A percentile compares a stretch with the other conserved stretches of the same genome.
Evolutionary conservation across 257 asterid genomes (phyloP).

Genomic region (Solanum okadae): DNA sequence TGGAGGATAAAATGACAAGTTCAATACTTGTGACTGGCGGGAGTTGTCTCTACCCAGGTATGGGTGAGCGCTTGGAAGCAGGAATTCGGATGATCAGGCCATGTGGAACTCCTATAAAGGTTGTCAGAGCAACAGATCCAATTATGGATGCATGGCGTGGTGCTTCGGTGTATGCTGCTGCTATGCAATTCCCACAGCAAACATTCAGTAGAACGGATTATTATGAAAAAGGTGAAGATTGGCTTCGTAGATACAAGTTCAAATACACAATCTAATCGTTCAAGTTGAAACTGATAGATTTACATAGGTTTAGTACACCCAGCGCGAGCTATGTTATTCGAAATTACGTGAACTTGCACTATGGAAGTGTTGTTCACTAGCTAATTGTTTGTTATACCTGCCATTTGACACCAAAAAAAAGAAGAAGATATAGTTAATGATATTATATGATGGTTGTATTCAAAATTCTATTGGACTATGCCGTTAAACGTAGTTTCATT

Average conservation of each 20-base stretch:
- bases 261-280: slow-evolving; percentile 38
- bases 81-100: slow-evolving; percentile 78
- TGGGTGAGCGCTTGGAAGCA: slow-evolving; percentile 72
- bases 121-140: slow-evolving; percentile 56
- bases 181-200: slow-evolving; percentile 46
- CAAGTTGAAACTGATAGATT: not conserved
- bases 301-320: not conserved
- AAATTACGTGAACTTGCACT: not conserved
- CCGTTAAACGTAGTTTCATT: not conserved
- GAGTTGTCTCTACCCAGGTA: slow-evolving; percentile 72
- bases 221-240: slow-evolving; percentile 86
- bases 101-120: slow-evolving; percentile 63
- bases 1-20: slow-evolving; percentile 53
- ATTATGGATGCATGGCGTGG: slow-evolving; percentile 95
- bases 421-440: not conserved
- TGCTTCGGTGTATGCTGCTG: slow-evolving; percentile 66
- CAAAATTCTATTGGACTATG: not conserved
- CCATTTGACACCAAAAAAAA: not conserved
- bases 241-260: slow-evolving; percentile 59
- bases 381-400: not conserved
- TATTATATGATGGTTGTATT: not conserved
- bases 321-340: not conserved
- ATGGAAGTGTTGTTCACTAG: not conserved
- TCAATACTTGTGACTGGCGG: slow-evolving; percentile 92
- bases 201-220: slow-evolving; percentile 79